phyloP scores from a whole-genome alignment of 1,284 basidiomycete genomes.

The Trametes versicolor region DNA sequence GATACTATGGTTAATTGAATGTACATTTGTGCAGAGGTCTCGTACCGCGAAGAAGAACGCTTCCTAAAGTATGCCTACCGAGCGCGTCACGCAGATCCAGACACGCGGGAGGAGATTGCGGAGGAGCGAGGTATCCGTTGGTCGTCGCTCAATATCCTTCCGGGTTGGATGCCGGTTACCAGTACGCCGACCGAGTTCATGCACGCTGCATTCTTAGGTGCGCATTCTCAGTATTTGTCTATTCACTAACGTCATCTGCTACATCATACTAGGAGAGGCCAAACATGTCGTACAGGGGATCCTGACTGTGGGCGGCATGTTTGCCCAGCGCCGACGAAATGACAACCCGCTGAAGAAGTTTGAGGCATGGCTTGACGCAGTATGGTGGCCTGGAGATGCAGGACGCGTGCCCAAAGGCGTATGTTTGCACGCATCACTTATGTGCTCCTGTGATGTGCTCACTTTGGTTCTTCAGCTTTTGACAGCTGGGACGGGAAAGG shows the following conservation, averaged over 20 bases:
- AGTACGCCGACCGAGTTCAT: conserved; percentile 29
- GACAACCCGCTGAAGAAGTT: conserved; percentile 26
- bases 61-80: conserved; percentile 34
- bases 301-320: conserved; percentile 34
- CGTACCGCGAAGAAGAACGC: conserved; percentile 22
- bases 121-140: conserved; percentile 30
- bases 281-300: conserved; percentile 39
- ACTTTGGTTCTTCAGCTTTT: conserved; percentile 29
- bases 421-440: too few species aligned
- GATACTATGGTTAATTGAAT: too few species aligned
- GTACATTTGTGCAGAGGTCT: conserved; percentile 8
- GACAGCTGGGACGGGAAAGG: conserved; percentile 37
- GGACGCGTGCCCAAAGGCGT: too few species aligned
- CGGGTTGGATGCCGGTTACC: conserved; percentile 32
- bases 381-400: background rate
- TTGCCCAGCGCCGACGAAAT: conserved; percentile 19
- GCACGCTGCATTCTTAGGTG: conserved; percentile 34
- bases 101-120: conserved; percentile 23
- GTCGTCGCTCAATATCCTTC: conserved; percentile 27
- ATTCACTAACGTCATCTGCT: background rate
- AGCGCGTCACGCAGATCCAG: conserved; percentile 13
- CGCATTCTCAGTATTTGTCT: background rate
- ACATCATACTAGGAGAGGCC: conserved; percentile 21
- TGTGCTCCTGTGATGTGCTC: background rate
- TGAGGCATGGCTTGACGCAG: conserved; percentile 23